Conservation (phyloP, 345 rosid species). For the Noccaea bulbosa region DNA sequence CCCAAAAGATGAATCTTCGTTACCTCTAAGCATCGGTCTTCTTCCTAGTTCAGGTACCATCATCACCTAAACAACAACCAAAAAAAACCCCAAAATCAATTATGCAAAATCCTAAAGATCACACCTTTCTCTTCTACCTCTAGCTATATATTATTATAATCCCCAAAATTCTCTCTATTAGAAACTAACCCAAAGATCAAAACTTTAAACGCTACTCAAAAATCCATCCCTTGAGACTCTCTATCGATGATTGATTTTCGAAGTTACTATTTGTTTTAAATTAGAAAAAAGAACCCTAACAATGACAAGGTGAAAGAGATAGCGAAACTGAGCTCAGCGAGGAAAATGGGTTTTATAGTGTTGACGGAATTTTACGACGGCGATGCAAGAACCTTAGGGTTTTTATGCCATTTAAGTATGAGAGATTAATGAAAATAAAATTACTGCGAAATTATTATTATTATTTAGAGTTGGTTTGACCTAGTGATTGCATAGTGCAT, state of each 20-base stretch:
- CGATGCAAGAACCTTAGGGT: slow-evolving; percentile 97
- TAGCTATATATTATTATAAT: slow-evolving; percentile 44
- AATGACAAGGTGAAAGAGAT: slow-evolving; percentile 30
- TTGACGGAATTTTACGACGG: slow-evolving; percentile 80
- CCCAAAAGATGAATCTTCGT: slow-evolving; percentile 68
- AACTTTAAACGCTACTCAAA: slow-evolving; percentile 44
- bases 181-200: slow-evolving; percentile 47
- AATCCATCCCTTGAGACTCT: slow-evolving; percentile 20
- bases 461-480: slow-evolving; percentile 39
- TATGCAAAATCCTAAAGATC: slow-evolving; percentile 30
- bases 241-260: slow-evolving; percentile 7
- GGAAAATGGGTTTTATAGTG: slow-evolving; percentile 36
- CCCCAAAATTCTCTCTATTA: slow-evolving; percentile 36
- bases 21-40: slow-evolving; percentile 66
- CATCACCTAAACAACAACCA: slow-evolving; percentile 33
- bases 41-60: slow-evolving; percentile 69
- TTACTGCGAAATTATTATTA: slow-evolving; percentile 11
- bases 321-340: slow-evolving; percentile 19
- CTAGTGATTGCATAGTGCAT: slow-evolving; percentile 15
- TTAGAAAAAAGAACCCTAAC: slow-evolving; percentile 25
- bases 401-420: slow-evolving; percentile 57
- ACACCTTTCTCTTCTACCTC: slow-evolving; percentile 37
- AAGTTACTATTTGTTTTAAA: slow-evolving; percentile 19
- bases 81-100: slow-evolving; percentile 35
- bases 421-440: slow-evolving; percentile 39